Evolutionary conservation across 306 rosid genomes (phyloP).

Genomic region (Phaseolus lunatus): DNA sequence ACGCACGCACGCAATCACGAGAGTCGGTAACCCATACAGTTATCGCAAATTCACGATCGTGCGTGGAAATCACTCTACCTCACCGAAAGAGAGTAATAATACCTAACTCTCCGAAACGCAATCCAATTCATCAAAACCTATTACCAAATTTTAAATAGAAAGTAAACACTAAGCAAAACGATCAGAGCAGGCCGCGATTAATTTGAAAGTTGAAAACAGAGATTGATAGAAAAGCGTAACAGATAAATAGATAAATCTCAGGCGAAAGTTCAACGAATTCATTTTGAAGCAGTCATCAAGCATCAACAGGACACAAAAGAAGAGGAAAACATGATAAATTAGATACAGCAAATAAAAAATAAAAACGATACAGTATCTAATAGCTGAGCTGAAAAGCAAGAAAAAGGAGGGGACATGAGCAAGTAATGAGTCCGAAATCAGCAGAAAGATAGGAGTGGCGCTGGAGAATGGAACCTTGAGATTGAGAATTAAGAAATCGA

Average conservation of each 20-base stretch:
- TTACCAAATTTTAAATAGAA: not conserved
- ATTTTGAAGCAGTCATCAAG: slow-evolving; percentile 6
- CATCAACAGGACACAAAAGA: not conserved
- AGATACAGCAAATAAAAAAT: not conserved
- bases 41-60: slow-evolving; percentile 26
- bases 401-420: not conserved
- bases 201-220: not conserved
- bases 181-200: slow-evolving; percentile 16
- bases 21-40: not conserved
- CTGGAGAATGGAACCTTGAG: slow-evolving; percentile 24
- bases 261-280: not conserved
- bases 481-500: slow-evolving; percentile 42
- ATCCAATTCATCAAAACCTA: slow-evolving; percentile 12
- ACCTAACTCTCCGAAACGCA: not conserved
- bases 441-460: not conserved
- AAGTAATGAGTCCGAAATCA: slow-evolving; percentile 18
- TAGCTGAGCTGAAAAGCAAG: slow-evolving; percentile 4
- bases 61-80: slow-evolving; percentile 40
- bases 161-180: not conserved
- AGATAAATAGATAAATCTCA: not conserved
- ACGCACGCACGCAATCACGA: not conserved
- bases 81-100: slow-evolving; percentile 20
- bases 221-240: slow-evolving; percentile 25
- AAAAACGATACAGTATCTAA: not conserved
- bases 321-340: not conserved